A percentile compares a stretch with the other conserved stretches of the same genome.
Evolutionary conservation across 768 basidiomycete genomes (phyloP).

Genomic region (Boletus vinaceobasis): DNA sequence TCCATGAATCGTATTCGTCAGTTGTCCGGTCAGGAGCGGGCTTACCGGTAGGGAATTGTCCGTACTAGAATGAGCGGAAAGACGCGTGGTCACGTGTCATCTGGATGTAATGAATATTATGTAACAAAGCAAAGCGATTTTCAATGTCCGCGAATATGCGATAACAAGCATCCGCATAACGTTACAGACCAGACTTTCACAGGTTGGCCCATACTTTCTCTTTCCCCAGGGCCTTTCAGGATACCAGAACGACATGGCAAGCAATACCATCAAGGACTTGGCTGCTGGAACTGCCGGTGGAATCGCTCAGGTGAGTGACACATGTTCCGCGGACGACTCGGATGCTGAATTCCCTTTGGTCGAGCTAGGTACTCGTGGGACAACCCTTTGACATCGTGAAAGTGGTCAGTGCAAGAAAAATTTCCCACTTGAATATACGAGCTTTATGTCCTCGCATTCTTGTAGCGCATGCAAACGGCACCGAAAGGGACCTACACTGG

Average conservation of each 20-base stretch:
- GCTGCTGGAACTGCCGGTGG: conserved; percentile 90
- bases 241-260: conserved; percentile 24
- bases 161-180: conserved; percentile 1
- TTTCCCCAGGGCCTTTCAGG: background rate
- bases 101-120: background rate
- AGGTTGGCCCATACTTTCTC: background rate
- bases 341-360: conserved; percentile 7
- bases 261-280: conserved; percentile 79
- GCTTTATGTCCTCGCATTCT: conserved; percentile 11
- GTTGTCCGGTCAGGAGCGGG: conserved; percentile 1
- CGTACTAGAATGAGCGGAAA: background rate
- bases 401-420: conserved; percentile 59
- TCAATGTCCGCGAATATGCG: conserved; percentile 22
- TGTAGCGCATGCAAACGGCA: conserved; percentile 90
- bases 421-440: background rate
- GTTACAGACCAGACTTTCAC: background rate
- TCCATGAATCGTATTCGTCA: conserved; percentile 6
- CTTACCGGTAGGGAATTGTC: conserved; percentile 12
- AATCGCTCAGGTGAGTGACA: conserved; percentile 67
- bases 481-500: conserved; percentile 85
- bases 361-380: conserved; percentile 72
- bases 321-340: background rate
- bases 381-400: conserved; percentile 98
- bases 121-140: conserved; percentile 4
- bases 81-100: conserved; percentile 15